phyloP scores from a whole-genome alignment of 176 grass and related monocot species.

The Avena atlantica region DNA sequence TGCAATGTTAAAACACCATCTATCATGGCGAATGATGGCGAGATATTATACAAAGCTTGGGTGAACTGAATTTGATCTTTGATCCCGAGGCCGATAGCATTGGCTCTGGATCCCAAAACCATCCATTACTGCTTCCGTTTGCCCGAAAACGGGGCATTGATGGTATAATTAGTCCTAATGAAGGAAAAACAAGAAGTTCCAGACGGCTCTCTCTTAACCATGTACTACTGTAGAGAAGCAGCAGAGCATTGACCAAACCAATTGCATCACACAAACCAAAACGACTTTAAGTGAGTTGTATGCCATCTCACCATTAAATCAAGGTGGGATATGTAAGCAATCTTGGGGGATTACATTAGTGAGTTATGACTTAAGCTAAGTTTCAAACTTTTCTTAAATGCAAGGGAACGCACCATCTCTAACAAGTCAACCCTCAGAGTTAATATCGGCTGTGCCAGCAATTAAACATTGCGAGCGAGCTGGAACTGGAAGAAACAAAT shows the following conservation, averaged over 20 bases:
- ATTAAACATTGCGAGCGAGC: conserved; percentile 66
- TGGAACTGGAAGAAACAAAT: conserved; percentile 45
- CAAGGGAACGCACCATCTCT: conserved; percentile 44
- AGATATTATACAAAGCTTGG: conserved; percentile 40
- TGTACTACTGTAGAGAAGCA: conserved; percentile 32
- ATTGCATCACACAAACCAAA: conserved; percentile 66
- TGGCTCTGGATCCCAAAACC: conserved; percentile 72
- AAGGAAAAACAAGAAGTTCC: conserved; percentile 6
- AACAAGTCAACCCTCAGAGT: conserved; percentile 77
- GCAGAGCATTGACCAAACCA: conserved; percentile 57
- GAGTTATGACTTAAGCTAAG: conserved; percentile 41
- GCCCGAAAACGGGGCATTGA: conserved; percentile 56
- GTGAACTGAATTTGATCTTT: conserved; percentile 51
- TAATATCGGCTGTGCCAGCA: conserved; percentile 61
- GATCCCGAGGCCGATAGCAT: conserved; percentile 57
- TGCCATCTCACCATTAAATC: conserved; percentile 58
- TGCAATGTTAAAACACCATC: conserved; percentile 45
- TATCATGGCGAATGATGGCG: conserved; percentile 62
- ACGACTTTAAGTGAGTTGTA: conserved; percentile 66
- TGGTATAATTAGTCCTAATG: conserved; percentile 45
- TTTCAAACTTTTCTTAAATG: conserved; percentile 42
- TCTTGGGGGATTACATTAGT: conserved; percentile 57
- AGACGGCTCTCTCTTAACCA: conserved; percentile 39
- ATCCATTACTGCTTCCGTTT: conserved; percentile 62
- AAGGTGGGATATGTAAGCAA: conserved; percentile 55